These are phyloP conservation scores for Euphrasia arctica DNA, from an alignment of 305 asterid species.

Conservation along the genomic window DNA sequence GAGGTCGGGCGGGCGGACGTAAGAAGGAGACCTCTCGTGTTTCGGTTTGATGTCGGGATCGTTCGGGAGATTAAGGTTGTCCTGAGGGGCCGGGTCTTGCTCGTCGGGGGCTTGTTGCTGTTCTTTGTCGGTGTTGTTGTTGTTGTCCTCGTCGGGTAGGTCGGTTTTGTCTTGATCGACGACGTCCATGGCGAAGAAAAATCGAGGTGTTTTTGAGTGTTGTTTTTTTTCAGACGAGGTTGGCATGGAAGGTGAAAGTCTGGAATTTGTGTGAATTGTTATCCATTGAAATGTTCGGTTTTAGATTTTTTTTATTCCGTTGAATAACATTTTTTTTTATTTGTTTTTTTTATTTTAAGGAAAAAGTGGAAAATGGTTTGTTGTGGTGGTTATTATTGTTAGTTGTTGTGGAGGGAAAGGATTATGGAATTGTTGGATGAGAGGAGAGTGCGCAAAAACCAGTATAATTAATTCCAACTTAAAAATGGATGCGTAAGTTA, in stretches of 20 bases:
- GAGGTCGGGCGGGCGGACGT: conserved; percentile 60
- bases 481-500: no score
- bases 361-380: conserved; percentile 27
- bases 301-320: background rate
- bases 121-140: background rate
- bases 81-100: background rate
- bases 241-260: conserved; percentile 22
- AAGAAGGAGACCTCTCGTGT: background rate
- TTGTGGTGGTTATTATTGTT: conserved; percentile 31
- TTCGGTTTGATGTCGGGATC: background rate
- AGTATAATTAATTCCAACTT: no score
- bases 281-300: conserved; percentile 14
- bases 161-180: conserved; percentile 28
- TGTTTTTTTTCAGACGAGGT: conserved; percentile 8
- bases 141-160: conserved; percentile 20
- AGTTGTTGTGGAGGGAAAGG: conserved; percentile 12
- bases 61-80: background rate
- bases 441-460: conserved; percentile 25
- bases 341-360: conserved; percentile 1
- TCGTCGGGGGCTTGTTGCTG: background rate
- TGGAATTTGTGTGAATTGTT: conserved; percentile 22
- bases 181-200: conserved; percentile 27
- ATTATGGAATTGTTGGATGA: conserved; percentile 3
- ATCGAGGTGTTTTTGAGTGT: no score
- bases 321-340: background rate